Base-by-base conservation (phyloP, 176 grass and related monocot species). In the Bromus sterilis region DNA sequence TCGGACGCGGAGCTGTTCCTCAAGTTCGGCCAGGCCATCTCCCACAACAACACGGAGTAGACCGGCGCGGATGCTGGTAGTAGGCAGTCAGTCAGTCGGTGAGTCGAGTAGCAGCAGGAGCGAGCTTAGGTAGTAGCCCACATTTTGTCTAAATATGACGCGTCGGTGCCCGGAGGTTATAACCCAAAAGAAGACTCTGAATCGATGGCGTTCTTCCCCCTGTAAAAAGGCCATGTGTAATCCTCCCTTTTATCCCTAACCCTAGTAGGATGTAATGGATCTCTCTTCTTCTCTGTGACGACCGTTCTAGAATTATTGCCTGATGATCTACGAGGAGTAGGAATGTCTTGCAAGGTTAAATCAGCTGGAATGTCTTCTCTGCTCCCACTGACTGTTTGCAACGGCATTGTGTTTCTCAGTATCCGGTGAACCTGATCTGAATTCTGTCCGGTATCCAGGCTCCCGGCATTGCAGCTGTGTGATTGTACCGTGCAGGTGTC, bases 1-100 rank as follows among this genome's bases (percentile, higher is more conserved):
- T 99, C 97, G 0, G 97, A 99, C 29, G 93, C 91, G 0, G 91
- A 99, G 42, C 89, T 99, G 63, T 99, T 99, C 78, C 93, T 96
- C 13, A 99, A 99, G 71, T 99, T 99, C 34, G 93, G 97, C 0
- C 91, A 92, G 93, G 97, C 67, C 14, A 96, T 98, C 78, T 98
- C 91, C 2, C 97, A 96, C 29, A 96, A 96, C 29, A 96, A 93
- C 78, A 88, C 87, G 0, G 89, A 89, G 65, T 99, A 87, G n/a
- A n/a, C n/a, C n/a, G n/a, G n/a, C n/a, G n/a, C n/a, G n/a, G n/a
- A n/a, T n/a, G n/a, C n/a, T n/a, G n/a, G n/a, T n/a, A n/a, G n/a
- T n/a, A n/a, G n/a, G n/a, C n/a, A n/a, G 43, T 56, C n/a, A 0
- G 63, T 37, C 16, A 10, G 30, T 10, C 15, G 18, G 65, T 36